Percentiles rank a stretch among this genome's conserved stretches.
phyloP scores from a whole-genome alignment of 2,329 filamentous ascomycete genomes.

The Grosmannia huntii region DNA sequence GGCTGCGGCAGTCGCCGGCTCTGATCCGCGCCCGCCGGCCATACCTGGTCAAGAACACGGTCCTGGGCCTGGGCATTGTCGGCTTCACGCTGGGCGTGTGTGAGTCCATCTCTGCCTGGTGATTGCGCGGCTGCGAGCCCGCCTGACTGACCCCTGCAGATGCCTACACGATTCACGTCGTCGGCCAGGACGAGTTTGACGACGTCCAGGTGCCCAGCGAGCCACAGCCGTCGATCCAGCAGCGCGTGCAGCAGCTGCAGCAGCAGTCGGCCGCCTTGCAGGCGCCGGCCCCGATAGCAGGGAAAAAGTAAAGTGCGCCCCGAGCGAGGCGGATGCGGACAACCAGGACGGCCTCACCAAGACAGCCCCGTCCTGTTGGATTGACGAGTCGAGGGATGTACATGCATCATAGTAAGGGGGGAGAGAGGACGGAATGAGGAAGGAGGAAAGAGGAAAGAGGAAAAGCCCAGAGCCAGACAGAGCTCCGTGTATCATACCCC shows the following conservation, averaged over 20 bases:
- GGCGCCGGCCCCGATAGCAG: slow-evolving; percentile 2
- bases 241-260: slow-evolving; percentile 14
- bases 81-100: slow-evolving; percentile 74
- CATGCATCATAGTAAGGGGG: too few relatives aligned
- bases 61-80: slow-evolving; percentile 66
- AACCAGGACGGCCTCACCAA: too few relatives aligned
- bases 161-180: slow-evolving; percentile 58
- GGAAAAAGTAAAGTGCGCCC: slow-evolving; percentile 10
- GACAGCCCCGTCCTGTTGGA: too few relatives aligned
- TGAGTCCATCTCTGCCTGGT: slow-evolving; percentile 35
- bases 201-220: slow-evolving; percentile 82
- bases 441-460: too few relatives aligned
- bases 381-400: too few relatives aligned
- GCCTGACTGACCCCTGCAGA: slow-evolving; percentile 23
- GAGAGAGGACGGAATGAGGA: too few relatives aligned
- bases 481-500: not conserved
- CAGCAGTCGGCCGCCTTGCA: slow-evolving; percentile 17
- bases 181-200: slow-evolving; percentile 94
- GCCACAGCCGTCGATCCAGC: slow-evolving; percentile 25
- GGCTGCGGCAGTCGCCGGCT: slow-evolving; percentile 74
- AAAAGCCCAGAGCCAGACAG: too few relatives aligned
- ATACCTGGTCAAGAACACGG: slow-evolving; percentile 77
- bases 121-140: not conserved
- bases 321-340: not conserved
- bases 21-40: slow-evolving; percentile 85